phyloP scores from a whole-genome alignment of 2,329 filamentous ascomycete genomes.

The Ophiostoma sp. region DNA sequence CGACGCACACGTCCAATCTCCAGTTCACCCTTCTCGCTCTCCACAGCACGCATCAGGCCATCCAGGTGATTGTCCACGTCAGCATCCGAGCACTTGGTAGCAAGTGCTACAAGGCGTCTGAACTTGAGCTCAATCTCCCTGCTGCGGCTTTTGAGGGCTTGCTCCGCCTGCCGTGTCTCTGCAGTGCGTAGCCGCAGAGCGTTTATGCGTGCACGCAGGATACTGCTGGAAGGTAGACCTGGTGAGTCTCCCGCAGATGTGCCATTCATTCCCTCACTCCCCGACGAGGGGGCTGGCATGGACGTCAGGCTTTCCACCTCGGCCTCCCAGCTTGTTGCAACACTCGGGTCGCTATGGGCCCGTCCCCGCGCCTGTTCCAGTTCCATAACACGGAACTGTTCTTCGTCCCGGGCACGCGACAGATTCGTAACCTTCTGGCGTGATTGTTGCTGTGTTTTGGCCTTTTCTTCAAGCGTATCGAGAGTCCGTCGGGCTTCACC shows the following conservation, averaged over 20 bases:
- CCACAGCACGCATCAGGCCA: constrained; percentile 79
- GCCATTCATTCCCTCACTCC: constrained; percentile 38
- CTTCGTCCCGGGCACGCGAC: constrained; percentile 68
- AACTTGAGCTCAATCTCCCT: constrained; percentile 86
- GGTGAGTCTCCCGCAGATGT: constrained; percentile 38
- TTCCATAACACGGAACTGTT: constrained; percentile 57
- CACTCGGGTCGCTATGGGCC: constrained; percentile 43
- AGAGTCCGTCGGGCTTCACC: constrained; percentile 73
- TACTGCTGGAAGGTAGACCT: constrained; percentile 57
- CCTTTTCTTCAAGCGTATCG: constrained; percentile 67
- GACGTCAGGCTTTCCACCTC: constrained; percentile 50
- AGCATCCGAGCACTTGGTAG: constrained; percentile 74
- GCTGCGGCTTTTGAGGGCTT: constrained; percentile 73
- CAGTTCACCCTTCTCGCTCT: constrained; percentile 77
- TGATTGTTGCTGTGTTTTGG: constrained; percentile 65
- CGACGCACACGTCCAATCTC: constrained; percentile 76
- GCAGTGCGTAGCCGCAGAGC: constrained; percentile 71
- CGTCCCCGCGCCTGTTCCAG: constrained; percentile 47
- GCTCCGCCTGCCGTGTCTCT: constrained; percentile 65
- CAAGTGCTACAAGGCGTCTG: constrained; percentile 81
- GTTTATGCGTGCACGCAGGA: constrained; percentile 67
- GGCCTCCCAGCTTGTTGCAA: constrained; percentile 54
- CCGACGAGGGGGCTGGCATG: constrained; percentile 29
- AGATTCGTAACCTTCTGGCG: constrained; percentile 77
- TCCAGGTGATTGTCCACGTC: constrained; percentile 81